Evolutionary conservation across 352 stramenopile genomes (phyloP).

Genomic region (Phytophthora pseudosyringae): DNA sequence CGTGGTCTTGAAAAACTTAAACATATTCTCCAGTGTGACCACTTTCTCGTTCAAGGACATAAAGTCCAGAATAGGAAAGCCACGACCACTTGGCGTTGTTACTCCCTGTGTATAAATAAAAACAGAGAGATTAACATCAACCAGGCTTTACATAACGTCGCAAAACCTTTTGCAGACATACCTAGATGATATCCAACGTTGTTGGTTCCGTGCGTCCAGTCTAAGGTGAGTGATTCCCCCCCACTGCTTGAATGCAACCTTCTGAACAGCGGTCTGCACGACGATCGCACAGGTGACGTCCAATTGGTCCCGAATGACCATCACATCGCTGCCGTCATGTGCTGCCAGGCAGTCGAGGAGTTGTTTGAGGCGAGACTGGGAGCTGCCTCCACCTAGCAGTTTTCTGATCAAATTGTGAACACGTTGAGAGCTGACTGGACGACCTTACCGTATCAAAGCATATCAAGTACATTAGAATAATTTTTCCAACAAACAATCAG

Average conservation of each 20-base stretch:
- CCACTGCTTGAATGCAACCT: neutral
- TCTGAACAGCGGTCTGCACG: neutral
- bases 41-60: slow-evolving; percentile 2
- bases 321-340: neutral
- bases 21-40: neutral
- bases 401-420: neutral
- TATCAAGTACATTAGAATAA: neutral
- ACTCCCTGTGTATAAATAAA: too few relatives aligned
- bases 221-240: neutral
- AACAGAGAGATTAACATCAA: too few relatives aligned
- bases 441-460: neutral
- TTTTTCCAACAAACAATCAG: neutral
- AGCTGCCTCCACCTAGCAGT: neutral
- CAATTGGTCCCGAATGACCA: neutral
- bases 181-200: neutral
- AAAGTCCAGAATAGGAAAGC: neutral
- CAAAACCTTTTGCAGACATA: neutral
- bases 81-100: too few relatives aligned
- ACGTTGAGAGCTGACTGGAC: neutral
- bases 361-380: neutral
- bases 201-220: neutral
- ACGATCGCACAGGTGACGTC: neutral
- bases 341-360: neutral
- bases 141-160: too few relatives aligned
- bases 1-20: neutral